Evolutionary conservation across 768 basidiomycete species (phyloP).

Genomic region (Boletellus ananas): DNA sequence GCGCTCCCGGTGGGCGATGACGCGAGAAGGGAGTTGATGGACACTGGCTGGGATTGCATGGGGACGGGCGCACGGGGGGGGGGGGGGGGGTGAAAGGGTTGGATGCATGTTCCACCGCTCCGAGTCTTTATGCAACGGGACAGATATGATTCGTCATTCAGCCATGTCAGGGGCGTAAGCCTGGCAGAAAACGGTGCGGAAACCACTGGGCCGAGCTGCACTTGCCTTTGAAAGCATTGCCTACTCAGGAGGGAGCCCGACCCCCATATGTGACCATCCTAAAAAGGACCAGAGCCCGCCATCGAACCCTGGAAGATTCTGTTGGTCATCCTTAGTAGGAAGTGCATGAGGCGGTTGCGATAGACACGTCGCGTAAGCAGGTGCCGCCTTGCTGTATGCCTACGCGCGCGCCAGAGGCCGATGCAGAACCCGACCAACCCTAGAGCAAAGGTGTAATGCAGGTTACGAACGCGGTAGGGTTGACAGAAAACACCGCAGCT

Average conservation of each 20-base stretch:
- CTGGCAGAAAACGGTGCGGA: neutral
- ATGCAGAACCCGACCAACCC: neutral
- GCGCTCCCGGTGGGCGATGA: slow-evolving; percentile 10
- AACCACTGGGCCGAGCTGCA: slow-evolving; percentile 6
- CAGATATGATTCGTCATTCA: neutral
- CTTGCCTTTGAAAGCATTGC: slow-evolving; percentile 18
- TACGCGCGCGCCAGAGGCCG: neutral
- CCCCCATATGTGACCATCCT: neutral
- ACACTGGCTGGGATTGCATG: slow-evolving; percentile 15
- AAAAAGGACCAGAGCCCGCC: slow-evolving; percentile 10
- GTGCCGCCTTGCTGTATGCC: slow-evolving; percentile 21
- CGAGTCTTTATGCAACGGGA: slow-evolving; percentile 15
- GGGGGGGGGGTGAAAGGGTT: neutral
- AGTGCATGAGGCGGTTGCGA: slow-evolving; percentile 1
- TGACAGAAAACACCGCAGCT: no score
- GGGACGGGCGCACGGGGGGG: slow-evolving; percentile 1
- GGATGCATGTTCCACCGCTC: neutral
- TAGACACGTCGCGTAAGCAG: neutral
- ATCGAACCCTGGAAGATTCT: neutral
- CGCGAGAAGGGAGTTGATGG: slow-evolving; percentile 18
- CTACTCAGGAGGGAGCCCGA: neutral
- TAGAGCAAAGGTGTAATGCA: no score
- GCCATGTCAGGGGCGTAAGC: neutral
- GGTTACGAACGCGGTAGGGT: no score
- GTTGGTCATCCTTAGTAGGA: neutral